Base-by-base conservation (phyloP, 2,329 filamentous ascomycete species). In the Diaporthe velutina region DNA sequence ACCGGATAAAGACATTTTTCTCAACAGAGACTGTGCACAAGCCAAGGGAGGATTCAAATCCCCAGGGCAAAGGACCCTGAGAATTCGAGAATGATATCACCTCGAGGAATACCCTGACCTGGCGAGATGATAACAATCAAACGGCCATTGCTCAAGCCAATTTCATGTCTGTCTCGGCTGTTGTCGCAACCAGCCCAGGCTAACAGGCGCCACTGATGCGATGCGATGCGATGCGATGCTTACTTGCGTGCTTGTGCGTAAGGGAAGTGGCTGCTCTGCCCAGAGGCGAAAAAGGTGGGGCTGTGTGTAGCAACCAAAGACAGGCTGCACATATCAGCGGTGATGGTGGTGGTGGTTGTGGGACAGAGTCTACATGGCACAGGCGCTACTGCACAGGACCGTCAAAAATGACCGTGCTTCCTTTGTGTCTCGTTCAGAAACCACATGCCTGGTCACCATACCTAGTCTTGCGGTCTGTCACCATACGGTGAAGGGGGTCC, bases 71-170 rank as follows among this genome's bases (percentile, higher is more conserved):
- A 50, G 54, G 54, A 48, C 54, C 54, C 60, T 66, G 48, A 68
- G 45, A 54, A 35, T 9, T 30, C 13, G 50, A 50, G 13, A 38
- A 61, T 71, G 42, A 71, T 52, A 61, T 52, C 55, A 52, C 55
- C 22, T n/a, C 28, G 19, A 48, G 28, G 35, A 38, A 19, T 50
- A 33, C 28, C 55, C n/a, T 71, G 45, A 52, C 30, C 57, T 61
- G 70, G 30, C 42, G n/a, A 50, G 35, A 40, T 52, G 42, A 71
- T 48, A 52, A 61, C 42, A 61, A 61, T 61, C 45, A 71, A 52
- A 71, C 48, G 42, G 70, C 40, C 55, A 71, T 60, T 60, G 68
- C 68, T 38, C 54, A 60, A 60, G 68, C 54, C 68, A 71, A 71
- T 58, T 40, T 57, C 38, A 45, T 38, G 13, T 50, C 25, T 61